These are phyloP conservation scores for Paramyrothecium sp. DNA, from an alignment of 2,329 filamentous ascomycete species.

Conservation along the genomic window DNA sequence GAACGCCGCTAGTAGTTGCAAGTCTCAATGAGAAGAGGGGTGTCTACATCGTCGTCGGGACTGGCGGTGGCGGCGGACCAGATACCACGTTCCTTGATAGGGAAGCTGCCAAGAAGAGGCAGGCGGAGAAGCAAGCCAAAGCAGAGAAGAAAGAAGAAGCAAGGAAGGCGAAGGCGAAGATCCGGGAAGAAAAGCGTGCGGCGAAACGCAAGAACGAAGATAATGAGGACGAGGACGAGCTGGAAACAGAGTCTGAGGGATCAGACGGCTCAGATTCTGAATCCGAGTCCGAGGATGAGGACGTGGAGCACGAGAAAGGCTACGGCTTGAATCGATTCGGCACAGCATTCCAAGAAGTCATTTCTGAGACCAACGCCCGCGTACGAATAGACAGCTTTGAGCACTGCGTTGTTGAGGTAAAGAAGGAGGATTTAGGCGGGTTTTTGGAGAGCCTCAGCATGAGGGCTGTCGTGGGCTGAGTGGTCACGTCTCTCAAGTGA, in stretches of 20 bases:
- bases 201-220: constrained; percentile 46
- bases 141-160: constrained; percentile 60
- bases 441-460: constrained; percentile 91
- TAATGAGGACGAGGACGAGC: constrained; percentile 45
- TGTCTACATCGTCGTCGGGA: constrained; percentile 90
- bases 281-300: constrained; percentile 50
- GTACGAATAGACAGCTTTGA: constrained; percentile 96
- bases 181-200: constrained; percentile 59
- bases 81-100: constrained; percentile 68
- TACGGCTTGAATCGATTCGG: constrained; percentile 88
- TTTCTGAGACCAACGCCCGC: constrained; percentile 83
- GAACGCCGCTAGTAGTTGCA: constrained; percentile 85
- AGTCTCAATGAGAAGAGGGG: constrained; percentile 83
- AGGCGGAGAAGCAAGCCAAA: constrained; percentile 62
- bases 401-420: constrained; percentile 96
- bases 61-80: constrained; percentile 80
- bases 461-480: constrained; percentile 74
- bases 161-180: constrained; percentile 54
- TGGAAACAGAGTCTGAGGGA: constrained; percentile 45
- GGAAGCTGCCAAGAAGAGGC: constrained; percentile 62
- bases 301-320: constrained; percentile 55
- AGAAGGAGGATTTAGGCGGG: constrained; percentile 86
- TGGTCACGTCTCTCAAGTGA: neutral
- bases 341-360: constrained; percentile 92
- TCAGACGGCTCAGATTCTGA: constrained; percentile 39